phyloP scores from a whole-genome alignment of 345 rosid genomes.

The Eucalyptus pauciflora region DNA sequence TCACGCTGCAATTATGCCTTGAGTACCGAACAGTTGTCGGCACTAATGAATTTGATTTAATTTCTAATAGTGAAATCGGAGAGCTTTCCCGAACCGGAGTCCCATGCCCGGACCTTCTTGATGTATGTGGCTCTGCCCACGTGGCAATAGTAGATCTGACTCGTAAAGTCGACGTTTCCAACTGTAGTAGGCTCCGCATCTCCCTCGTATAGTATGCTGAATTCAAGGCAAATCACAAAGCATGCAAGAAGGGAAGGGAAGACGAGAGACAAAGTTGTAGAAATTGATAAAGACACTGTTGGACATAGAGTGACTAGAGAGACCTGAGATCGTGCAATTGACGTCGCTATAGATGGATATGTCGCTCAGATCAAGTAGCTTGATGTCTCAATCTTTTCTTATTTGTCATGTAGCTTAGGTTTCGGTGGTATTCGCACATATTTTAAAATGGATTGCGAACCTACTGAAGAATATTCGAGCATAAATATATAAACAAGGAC shows the following conservation, averaged over 20 bases:
- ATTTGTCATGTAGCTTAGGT: neutral
- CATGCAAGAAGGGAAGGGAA: neutral
- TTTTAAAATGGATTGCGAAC: neutral
- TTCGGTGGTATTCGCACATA: neutral
- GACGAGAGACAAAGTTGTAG: neutral
- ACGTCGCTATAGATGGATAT: neutral
- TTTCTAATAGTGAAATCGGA: conserved; percentile 1
- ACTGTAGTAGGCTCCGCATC: conserved; percentile 1
- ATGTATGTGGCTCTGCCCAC: conserved; percentile 10
- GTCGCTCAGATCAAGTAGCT: neutral
- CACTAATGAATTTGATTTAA: no score
- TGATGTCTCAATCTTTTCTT: neutral
- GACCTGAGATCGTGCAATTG: neutral
- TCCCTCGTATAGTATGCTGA: conserved; percentile 1
- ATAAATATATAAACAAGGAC: neutral
- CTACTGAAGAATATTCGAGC: neutral
- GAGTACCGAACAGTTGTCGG: fast-evolving
- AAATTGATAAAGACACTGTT: neutral
- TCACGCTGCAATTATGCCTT: no score
- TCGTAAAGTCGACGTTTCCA: conserved; percentile 3
- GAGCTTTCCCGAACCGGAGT: neutral
- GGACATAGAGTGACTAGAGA: neutral
- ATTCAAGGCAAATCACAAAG: neutral
- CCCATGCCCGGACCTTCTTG: conserved; percentile 4
- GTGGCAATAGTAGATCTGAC: neutral